Conservation (phyloP, 2,329 filamentous ascomycete genomes). For the Alternaria brassicicola region DNA sequence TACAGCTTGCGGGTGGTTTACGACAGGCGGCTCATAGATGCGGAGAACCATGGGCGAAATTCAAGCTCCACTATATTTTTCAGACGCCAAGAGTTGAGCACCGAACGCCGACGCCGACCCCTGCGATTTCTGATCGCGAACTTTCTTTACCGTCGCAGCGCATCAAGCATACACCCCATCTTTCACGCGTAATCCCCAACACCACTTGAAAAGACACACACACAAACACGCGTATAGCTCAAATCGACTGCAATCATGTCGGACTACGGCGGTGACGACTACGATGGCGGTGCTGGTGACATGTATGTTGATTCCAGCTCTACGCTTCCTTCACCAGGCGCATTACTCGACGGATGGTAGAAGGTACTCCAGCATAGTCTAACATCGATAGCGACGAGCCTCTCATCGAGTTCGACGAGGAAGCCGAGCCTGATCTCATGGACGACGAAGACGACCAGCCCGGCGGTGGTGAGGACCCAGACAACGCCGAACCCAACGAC, state of each 20-base stretch:
- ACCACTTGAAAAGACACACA: background rate
- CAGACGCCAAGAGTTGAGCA: constrained; percentile 26
- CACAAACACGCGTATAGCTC: background rate
- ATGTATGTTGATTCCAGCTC: constrained; percentile 29
- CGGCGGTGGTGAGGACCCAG: constrained; percentile 43
- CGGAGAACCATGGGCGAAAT: constrained; percentile 6
- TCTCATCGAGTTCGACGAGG: constrained; percentile 60
- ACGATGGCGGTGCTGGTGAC: constrained; percentile 39
- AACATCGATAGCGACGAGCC: constrained; percentile 46
- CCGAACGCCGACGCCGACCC: constrained; percentile 22
- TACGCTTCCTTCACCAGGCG: constrained; percentile 4
- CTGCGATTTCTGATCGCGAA: constrained; percentile 24
- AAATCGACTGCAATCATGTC: constrained; percentile 46
- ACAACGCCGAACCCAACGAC: constrained; percentile 39
- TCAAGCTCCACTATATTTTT: constrained; percentile 27
- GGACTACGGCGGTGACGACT: constrained; percentile 54
- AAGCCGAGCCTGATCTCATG: constrained; percentile 69
- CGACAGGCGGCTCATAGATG: constrained; percentile 13
- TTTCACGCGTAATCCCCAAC: constrained; percentile 2
- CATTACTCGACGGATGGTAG: constrained; percentile 1
- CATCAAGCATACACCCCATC: constrained; percentile 13
- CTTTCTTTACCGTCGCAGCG: constrained; percentile 21
- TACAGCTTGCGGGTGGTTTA: constrained; percentile 4
- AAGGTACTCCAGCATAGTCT: constrained; percentile 14
- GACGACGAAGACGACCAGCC: constrained; percentile 64